Base-by-base conservation (phyloP, 2,329 filamentous ascomycete species). In the Penicillium glabrum region DNA sequence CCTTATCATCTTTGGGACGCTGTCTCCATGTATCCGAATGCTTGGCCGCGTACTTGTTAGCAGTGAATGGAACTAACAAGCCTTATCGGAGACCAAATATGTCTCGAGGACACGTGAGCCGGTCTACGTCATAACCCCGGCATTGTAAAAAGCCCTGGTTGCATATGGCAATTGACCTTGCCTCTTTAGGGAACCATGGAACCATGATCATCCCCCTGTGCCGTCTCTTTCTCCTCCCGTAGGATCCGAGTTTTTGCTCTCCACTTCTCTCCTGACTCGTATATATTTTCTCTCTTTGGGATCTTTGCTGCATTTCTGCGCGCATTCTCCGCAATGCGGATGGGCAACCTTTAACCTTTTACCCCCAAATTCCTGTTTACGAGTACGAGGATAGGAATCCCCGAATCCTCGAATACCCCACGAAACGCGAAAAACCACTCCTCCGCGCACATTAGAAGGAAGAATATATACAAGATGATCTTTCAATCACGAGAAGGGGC, bases 401-500 rank as follows among this genome's bases (percentile, higher is more conserved):
- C 48, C 24, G 16, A 27, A 13, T 23, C 47, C 23, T 19, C 37
- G 37, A 41, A 41, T 45, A 24, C 37, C 24, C 39, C 50, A 14
- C 51, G 31, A 23, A 54, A 21, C 16, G 37, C 48, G 46, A 31
- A 14, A 44, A 14, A 37, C n/a, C 26, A 31, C 37, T 27, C 19
- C 46, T 13, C n/a, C 45, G 26, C 21, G 8, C 16, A 27, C 29
- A n/a, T 19, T 19, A 24, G n/a, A 45, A n/a, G 13, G 29, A 23
- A 39, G 8, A 46, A 23, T 27, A 48, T 33, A 50, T 47, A 24
- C 41, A 49, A 33, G 31, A 72, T 72, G 68, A 49, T 70, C 29
- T 53, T 65, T 41, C 68, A 67, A 46, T 39, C 59, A 43, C 62
- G 64, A 41, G 67, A 72, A 48, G 61, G 63, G 46, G 47, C 61